Evolutionary conservation across 2,329 filamentous ascomycete species (phyloP).

Genomic region (Ophiostoma australiae): DNA sequence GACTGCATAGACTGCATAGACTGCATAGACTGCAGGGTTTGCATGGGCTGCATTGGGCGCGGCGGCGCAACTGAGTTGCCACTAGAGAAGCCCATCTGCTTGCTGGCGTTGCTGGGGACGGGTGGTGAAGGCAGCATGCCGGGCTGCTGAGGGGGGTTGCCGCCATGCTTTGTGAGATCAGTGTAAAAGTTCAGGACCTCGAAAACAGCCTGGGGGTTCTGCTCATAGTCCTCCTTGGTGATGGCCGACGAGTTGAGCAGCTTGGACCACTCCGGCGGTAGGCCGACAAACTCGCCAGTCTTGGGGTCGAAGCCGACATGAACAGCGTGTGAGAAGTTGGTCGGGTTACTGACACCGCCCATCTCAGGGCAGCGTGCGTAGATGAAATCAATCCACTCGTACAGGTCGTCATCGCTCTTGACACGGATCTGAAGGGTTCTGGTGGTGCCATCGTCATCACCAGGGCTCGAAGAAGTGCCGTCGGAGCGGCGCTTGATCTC

Average conservation of each 20-base stretch:
- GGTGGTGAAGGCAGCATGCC: slow-evolving; percentile 65
- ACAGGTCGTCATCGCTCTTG: slow-evolving; percentile 92
- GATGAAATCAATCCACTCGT: slow-evolving; percentile 98
- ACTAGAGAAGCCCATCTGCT: slow-evolving; percentile 56
- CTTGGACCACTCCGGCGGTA: slow-evolving; percentile 96
- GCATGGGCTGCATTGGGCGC: slow-evolving; percentile 55
- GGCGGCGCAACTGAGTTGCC: slow-evolving; percentile 62
- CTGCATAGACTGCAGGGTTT: too few relatives aligned
- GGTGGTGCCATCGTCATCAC: slow-evolving; percentile 72
- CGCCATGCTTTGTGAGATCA: slow-evolving; percentile 69
- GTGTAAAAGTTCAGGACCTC: slow-evolving; percentile 83
- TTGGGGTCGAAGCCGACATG: slow-evolving; percentile 96
- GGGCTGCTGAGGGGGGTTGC: slow-evolving; percentile 61
- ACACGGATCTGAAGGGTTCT: slow-evolving; percentile 88
- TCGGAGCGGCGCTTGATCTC: slow-evolving; percentile 78
- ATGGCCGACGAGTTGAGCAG: slow-evolving; percentile 93
- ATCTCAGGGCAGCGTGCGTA: slow-evolving; percentile 95
- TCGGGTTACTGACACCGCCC: slow-evolving; percentile 97
- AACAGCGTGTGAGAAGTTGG: slow-evolving; percentile 94
- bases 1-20: slow-evolving; percentile 55
- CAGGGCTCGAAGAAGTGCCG: slow-evolving; percentile 63
- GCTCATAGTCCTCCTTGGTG: slow-evolving; percentile 97
- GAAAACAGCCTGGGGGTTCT: slow-evolving; percentile 82
- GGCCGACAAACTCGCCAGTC: slow-evolving; percentile 87
- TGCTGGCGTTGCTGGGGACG: slow-evolving; percentile 51